Evolutionary conservation across 768 basidiomycete genomes (phyloP), one percentile per base, ranked within the genome.

Genomic region (Inosperma sp.): DNA sequence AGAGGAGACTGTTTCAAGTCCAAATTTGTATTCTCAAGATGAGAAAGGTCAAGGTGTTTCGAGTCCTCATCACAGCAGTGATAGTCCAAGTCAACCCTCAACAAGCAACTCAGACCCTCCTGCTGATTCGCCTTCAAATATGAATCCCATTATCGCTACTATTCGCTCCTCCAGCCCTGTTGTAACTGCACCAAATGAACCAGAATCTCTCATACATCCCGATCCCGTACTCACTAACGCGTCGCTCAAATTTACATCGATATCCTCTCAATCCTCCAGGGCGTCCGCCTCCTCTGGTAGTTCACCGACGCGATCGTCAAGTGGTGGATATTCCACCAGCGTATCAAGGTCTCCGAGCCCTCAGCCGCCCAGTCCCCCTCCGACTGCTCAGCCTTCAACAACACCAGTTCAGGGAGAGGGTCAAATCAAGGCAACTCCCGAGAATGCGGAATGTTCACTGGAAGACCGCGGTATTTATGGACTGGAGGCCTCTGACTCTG

Each of bases 221-320:
- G n/a, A 4, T 35, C 22, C 1, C 17, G 30, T 34, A n/a, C 46
- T 34, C 7, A 21, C n/a, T 27, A 36, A 21, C 37, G 22, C 23
- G 19, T 16, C 41, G 30, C 26, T 17, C 48, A 52, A 51, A 52
- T 33, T 59, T 57, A 44, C 63, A 56, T 34, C 60, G 37, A 59
- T 49, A 29, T 68, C 63, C 14, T 64, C 69, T 19, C 63, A 59
- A 44, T 59, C 53, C 17, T 67, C 63, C 6, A 30, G 49, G 10
- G 41, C 65, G 2, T 55, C 62, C 10, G 67, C 73, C 10, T 79
- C 76, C 4, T 70, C 71, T 13, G 77, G 75, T 27, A 78, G 72
- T 48, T 81, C 81, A 4, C 81, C 85, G 14, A 71, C 78, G 13
- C 42, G 27, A 25, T 82, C 83, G 8, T 83, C 81, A 26, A 69